Conservation (phyloP, 768 basidiomycete species). For the Rhodotorula diobovata region DNA sequence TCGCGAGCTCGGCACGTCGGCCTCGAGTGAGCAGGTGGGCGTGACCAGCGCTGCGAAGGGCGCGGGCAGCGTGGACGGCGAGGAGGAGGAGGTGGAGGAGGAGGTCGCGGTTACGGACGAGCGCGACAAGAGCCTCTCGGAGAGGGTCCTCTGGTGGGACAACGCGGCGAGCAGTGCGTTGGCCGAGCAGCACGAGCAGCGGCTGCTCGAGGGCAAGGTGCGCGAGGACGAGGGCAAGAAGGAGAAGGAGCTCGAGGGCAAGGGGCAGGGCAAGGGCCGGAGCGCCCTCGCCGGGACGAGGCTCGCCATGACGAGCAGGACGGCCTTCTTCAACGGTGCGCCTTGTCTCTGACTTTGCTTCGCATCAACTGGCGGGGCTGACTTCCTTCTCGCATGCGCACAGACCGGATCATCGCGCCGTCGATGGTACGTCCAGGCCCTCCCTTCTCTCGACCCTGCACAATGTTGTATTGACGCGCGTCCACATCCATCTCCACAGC, state of each 20-base stretch:
- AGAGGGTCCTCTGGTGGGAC: conserved; percentile 35
- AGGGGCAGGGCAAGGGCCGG: conserved; percentile 49
- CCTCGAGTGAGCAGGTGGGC: neutral
- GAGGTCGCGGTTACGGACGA: conserved; percentile 47
- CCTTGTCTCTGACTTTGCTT: conserved; percentile 53
- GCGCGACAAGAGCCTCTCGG: conserved; percentile 51
- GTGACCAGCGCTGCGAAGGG: neutral
- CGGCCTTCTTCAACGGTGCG: conserved; percentile 43
- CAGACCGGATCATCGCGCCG: conserved; percentile 70
- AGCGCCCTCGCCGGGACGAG: conserved; percentile 33
- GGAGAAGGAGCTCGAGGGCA: conserved; percentile 37
- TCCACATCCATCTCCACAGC: conserved; percentile 54
- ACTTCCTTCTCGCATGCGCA: neutral
- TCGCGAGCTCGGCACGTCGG: neutral
- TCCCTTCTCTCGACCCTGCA: neutral
- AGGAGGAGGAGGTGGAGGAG: conserved; percentile 48
- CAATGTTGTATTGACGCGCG: neutral
- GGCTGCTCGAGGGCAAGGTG: conserved; percentile 49
- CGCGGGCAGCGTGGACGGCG: conserved; percentile 56
- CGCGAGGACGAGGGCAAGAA: conserved; percentile 38
- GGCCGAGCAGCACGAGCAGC: conserved; percentile 51
- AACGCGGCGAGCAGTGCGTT: conserved; percentile 29
- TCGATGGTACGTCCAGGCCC: conserved; percentile 74
- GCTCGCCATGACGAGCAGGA: conserved; percentile 42
- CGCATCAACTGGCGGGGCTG: neutral